Evolutionary conservation across 148 eudicot species (phyloP), one percentile per base, ranked within the genome.

Genomic region (Vaccinium myrtillus): DNA sequence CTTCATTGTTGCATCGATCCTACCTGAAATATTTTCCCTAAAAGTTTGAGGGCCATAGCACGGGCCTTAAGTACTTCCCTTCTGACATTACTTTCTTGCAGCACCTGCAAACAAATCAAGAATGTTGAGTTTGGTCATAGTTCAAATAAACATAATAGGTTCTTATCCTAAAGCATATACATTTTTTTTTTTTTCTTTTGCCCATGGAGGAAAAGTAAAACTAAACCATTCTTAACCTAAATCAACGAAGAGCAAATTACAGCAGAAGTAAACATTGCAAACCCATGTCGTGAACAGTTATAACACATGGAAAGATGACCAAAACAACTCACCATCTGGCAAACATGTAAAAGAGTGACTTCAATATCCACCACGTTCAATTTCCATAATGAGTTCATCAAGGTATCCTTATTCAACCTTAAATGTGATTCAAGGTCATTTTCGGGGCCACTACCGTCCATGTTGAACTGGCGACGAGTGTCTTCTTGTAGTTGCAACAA

Each of bases 341-440:
- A 97, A 18, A 97, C 99, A 81, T 97, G 98, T 56, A 90, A 81
- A 50, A 97, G 93, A 73, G 99, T 97, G 82, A 95, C 90, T 91
- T 97, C 99, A 61, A 97, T 95, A 82, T 97, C 98, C n/a, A 95
- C 99, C 1, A 95, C 98, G 88, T 97, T 95, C 88, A 97, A 77
- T 83, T 97, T 97, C 99, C 99, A 97, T 0, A 97, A 77, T 1
- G 99, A 97, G 90, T 87, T 94, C 95, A 95, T 95, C 71, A 97
- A 92, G 18, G 91, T 89, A 19, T 95, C 96, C 86, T 93, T 96
- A 87, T 95, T 94, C 49, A 81, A 83, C 70, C 87, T 86, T 54
- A 92, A 85, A 80, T 96, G 94, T 54, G 97, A 89, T 75, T 96
- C 95, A 23, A 91, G 87, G 81, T 93, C 92, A 83, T 91, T 92